Evolutionary conservation across 2,329 filamentous ascomycete species (phyloP).

Genomic region (Aureobasidium uvarum): DNA sequence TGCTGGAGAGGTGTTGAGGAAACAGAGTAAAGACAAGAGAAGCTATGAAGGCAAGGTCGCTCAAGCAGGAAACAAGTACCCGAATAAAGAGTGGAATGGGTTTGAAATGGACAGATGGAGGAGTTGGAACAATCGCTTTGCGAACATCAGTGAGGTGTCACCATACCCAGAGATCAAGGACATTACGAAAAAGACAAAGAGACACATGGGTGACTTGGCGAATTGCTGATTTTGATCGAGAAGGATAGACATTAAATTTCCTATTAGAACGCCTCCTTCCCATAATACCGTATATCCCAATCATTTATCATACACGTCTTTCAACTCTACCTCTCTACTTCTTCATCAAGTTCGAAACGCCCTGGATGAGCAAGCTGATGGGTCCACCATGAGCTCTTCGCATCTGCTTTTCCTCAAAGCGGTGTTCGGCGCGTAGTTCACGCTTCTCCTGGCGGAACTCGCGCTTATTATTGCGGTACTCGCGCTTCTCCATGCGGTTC

Average conservation of each 20-base stretch:
- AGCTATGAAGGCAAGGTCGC: constrained; percentile 37
- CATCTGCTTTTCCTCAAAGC: neutral
- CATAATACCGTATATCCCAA: neutral
- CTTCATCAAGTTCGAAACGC: constrained; percentile 2
- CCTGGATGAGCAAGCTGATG: neutral
- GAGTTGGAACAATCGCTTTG: constrained; percentile 32
- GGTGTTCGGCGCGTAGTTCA: constrained; percentile 11
- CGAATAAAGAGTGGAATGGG: constrained; percentile 34
- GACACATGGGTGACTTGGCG: constrained; percentile 9
- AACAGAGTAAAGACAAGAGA: constrained; percentile 32
- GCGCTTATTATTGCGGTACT: constrained; percentile 7
- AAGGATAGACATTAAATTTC: neutral
- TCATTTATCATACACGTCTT: neutral
- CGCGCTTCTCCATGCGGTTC: neutral
- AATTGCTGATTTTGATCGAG: neutral
- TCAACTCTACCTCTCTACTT: neutral
- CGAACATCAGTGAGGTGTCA: constrained; percentile 7
- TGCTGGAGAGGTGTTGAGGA: constrained; percentile 32
- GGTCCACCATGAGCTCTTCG: neutral
- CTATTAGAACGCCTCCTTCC: neutral
- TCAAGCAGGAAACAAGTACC: constrained; percentile 32
- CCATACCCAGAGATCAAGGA: constrained; percentile 12
- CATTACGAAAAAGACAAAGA: constrained; percentile 9
- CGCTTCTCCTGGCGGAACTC: constrained; percentile 15
- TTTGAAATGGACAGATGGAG: constrained; percentile 35